Conservation (phyloP, 208 protist genomes). For the Porcisia hertigi region DNA sequence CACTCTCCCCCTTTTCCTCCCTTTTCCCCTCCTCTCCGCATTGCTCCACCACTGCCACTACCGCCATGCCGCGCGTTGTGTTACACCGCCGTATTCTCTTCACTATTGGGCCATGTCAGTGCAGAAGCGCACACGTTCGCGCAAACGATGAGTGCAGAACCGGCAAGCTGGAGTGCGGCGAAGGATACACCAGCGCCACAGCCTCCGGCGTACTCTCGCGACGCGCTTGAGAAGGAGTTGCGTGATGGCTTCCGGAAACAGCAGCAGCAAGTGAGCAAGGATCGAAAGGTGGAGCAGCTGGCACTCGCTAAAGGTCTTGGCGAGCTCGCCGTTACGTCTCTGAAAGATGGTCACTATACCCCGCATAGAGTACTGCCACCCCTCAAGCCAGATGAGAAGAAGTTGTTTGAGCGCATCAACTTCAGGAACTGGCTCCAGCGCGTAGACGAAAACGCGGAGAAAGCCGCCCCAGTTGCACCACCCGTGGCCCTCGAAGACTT, state of each 20-base stretch:
- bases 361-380: constrained; percentile 59
- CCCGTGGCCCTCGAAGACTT: background rate
- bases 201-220: constrained; percentile 1
- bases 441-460: background rate
- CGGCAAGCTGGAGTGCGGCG: background rate
- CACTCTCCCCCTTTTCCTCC: too few species aligned
- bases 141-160: background rate
- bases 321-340: constrained; percentile 42
- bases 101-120: background rate
- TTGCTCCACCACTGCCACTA: too few species aligned
- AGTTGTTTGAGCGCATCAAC: constrained; percentile 37
- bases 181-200: background rate
- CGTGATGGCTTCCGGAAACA: constrained; percentile 58
- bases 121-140: background rate
- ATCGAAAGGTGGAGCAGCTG: constrained; percentile 56
- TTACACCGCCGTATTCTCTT: background rate
- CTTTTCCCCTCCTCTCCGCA: too few species aligned
- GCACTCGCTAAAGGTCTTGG: constrained; percentile 79
- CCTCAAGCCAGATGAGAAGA: constrained; percentile 38
- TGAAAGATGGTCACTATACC: constrained; percentile 58
- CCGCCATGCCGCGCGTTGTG: too few species aligned
- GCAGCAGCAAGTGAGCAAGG: constrained; percentile 39
- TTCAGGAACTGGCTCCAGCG: constrained; percentile 22
- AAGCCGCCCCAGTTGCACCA: background rate
- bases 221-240: constrained; percentile 47